Conservation (phyloP, 805 yeast genomes). For the Pichia deserticola region DNA sequence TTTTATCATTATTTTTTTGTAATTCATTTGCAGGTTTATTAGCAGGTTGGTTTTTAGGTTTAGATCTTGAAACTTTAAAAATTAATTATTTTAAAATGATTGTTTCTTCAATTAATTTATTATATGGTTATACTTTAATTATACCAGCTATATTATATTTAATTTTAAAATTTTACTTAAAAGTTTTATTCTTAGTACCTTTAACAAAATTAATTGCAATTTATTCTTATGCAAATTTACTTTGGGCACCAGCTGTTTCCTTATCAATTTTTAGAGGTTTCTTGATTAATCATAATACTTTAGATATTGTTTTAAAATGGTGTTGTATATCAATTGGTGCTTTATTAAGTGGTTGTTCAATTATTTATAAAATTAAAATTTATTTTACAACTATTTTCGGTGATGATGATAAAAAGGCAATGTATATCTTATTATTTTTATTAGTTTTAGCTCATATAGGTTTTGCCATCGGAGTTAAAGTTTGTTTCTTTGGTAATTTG, state of each 20-base stretch:
- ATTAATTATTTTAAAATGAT: conserved; percentile 54
- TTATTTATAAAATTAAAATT: conserved; percentile 38
- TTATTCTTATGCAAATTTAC: conserved; percentile 76
- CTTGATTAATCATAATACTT: conserved; percentile 36
- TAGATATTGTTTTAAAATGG: conserved; percentile 55
- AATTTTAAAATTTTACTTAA: conserved; percentile 43
- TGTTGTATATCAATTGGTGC: conserved; percentile 53
- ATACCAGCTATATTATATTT: conserved; percentile 55
- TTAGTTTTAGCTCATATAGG: conserved; percentile 45
- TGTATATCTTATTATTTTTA: conserved; percentile 31
- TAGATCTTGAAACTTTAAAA: conserved; percentile 29
- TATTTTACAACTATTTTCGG: conserved; percentile 29
- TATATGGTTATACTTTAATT: conserved; percentile 68
- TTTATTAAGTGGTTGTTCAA: conserved; percentile 50
- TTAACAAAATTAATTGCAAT: conserved; percentile 59
- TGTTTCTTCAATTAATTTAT: conserved; percentile 58
- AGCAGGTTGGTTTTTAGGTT: conserved; percentile 40
- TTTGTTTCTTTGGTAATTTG: conserved; percentile 45
- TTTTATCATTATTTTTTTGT: conserved; percentile 66
- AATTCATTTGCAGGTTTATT: conserved; percentile 62
- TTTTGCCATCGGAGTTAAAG: conserved; percentile 58
- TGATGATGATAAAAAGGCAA: conserved; percentile 31
- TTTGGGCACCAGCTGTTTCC: conserved; percentile 81
- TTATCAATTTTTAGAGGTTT: conserved; percentile 52
- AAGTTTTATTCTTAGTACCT: conserved; percentile 39